Conservation (phyloP, 345 rosid genomes). For the sweet orange (Citrus sinensis) region DNA sequence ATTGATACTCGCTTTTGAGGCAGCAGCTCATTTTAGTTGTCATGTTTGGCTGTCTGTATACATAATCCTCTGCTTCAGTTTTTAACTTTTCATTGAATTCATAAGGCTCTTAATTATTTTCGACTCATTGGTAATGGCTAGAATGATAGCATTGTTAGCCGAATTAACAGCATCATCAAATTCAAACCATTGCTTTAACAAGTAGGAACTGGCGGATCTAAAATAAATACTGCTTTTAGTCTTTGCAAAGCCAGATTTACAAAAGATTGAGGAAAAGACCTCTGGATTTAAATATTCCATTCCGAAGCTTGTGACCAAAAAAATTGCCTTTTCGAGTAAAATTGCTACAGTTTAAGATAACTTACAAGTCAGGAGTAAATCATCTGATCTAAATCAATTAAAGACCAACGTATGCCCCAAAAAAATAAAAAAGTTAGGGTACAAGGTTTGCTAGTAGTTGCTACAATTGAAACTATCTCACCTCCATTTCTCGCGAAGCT, state of each 20-base stretch:
- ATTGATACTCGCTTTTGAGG: too few relatives aligned
- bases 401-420: not conserved
- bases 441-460: constrained; percentile 6
- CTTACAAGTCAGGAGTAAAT: constrained; percentile 19
- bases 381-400: constrained; percentile 22
- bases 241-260: constrained; percentile 2
- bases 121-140: not conserved
- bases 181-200: not conserved
- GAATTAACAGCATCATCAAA: not conserved
- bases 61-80: too few relatives aligned
- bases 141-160: not conserved
- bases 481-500: constrained; percentile 86
- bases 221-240: not conserved
- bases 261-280: not conserved
- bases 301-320: not conserved
- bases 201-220: not conserved
- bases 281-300: not conserved
- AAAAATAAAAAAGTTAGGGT: constrained; percentile 5
- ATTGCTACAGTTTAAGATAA: constrained; percentile 19
- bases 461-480: constrained; percentile 25
- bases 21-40: too few relatives aligned
- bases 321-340: not conserved
- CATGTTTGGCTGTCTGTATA: too few relatives aligned
- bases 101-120: not conserved
- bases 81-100: too few relatives aligned